A percentile compares a stretch with the other conserved stretches of the same genome.
These are phyloP conservation scores for Rehmannia glutinosa DNA, from an alignment of 257 asterid genomes.

Conservation along the genomic window DNA sequence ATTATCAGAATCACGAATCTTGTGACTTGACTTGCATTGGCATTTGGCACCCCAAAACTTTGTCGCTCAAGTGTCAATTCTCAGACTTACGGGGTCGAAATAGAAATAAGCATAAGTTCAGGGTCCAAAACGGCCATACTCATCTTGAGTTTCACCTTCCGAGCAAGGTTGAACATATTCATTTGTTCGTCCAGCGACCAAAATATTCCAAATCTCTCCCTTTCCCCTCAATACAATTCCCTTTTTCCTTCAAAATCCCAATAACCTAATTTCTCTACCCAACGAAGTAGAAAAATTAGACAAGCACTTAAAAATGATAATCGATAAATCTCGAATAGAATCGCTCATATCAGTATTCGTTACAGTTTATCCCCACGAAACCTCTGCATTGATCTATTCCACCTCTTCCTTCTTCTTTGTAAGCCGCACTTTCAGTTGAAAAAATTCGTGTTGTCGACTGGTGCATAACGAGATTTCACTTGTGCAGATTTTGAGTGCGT, in stretches of 20 bases:
- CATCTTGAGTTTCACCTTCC: conserved; percentile 2
- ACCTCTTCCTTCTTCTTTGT: conserved; percentile 85
- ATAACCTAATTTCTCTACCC: neutral
- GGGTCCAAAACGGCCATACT: conserved; percentile 12
- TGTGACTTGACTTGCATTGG: too few relatives aligned
- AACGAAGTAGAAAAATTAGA: neutral
- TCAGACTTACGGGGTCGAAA: neutral
- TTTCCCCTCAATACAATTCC: conserved; percentile 21
- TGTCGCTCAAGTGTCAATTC: neutral
- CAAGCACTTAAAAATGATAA: conserved; percentile 27
- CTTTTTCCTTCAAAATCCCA: neutral
- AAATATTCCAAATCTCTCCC: neutral
- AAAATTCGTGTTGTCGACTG: neutral
- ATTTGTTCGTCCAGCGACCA: neutral
- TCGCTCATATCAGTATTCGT: conserved; percentile 66
- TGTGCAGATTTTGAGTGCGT: conserved; percentile 88
- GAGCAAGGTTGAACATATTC: neutral
- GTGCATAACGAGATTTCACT: neutral
- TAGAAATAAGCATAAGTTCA: neutral
- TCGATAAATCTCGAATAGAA: conserved; percentile 63
- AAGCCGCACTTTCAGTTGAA: conserved; percentile 12
- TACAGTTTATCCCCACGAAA: conserved; percentile 77
- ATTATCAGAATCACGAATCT: too few relatives aligned
- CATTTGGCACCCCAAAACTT: too few relatives aligned
- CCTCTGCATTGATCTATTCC: conserved; percentile 64